These are phyloP conservation scores for Ceratocystis lukuohia DNA, from an alignment of 2,329 filamentous ascomycete genomes.

Conservation along the genomic window DNA sequence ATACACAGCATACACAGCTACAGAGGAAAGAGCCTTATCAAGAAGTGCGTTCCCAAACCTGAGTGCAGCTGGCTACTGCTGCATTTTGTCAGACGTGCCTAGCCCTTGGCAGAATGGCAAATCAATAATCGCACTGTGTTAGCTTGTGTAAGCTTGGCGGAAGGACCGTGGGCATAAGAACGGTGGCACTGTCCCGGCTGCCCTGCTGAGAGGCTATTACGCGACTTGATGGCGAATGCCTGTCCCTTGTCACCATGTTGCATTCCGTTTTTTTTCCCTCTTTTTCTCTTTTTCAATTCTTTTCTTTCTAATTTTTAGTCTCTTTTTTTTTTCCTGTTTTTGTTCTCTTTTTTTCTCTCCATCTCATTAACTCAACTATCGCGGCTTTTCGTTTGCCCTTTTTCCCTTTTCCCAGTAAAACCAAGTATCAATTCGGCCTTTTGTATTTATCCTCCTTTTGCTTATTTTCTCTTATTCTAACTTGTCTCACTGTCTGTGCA, in stretches of 20 bases:
- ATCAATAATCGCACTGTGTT: background rate
- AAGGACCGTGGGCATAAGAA: background rate
- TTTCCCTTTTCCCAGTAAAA: no score
- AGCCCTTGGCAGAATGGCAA: background rate
- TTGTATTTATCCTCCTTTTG: no score
- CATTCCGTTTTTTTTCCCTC: background rate
- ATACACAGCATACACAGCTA: no score
- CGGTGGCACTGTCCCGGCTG: background rate
- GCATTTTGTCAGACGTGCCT: constrained; percentile 1
- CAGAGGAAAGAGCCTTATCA: background rate
- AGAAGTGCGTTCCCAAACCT: background rate
- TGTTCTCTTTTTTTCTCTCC: background rate
- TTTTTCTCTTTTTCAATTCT: background rate
- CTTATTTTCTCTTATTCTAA: no score
- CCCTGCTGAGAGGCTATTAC: background rate
- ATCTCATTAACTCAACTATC: background rate
- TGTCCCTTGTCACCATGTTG: background rate
- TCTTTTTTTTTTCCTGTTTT: background rate
- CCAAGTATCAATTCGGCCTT: no score
- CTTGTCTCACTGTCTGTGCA: background rate
- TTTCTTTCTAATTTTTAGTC: background rate
- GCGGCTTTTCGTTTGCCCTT: no score
- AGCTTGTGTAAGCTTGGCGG: background rate
- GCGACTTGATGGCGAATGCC: constrained; percentile 1
- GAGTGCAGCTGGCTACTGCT: background rate